Percentiles rank a stretch among this genome's conserved stretches.
Conservation (phyloP, 2,329 filamentous ascomycete species). For the Neobulgaria alba region DNA sequence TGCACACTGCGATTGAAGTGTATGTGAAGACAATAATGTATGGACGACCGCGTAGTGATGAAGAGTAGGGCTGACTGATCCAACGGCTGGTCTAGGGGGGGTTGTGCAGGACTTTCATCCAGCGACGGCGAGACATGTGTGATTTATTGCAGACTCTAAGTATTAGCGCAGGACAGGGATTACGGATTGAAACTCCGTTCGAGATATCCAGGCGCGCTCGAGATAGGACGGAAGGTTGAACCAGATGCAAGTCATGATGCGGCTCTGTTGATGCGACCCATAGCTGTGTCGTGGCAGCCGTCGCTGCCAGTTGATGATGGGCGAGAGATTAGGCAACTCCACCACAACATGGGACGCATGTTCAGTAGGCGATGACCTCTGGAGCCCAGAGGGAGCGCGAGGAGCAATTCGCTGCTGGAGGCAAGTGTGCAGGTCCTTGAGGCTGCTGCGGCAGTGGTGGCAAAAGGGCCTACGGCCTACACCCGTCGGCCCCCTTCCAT, state of each 20-base stretch:
- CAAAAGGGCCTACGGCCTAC: slow-evolving; percentile 25
- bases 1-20: slow-evolving; percentile 26
- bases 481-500: too few species aligned
- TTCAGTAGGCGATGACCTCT: slow-evolving; percentile 29
- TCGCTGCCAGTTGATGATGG: slow-evolving; percentile 72
- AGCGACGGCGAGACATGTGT: slow-evolving; percentile 53
- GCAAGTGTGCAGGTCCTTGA: slow-evolving; percentile 26
- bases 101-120: slow-evolving; percentile 32
- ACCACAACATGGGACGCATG: slow-evolving; percentile 40
- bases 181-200: slow-evolving; percentile 24
- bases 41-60: slow-evolving; percentile 27
- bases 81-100: slow-evolving; percentile 27
- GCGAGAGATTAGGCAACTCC: slow-evolving; percentile 55
- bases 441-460: slow-evolving; percentile 28
- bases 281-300: slow-evolving; percentile 85
- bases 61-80: slow-evolving; percentile 29
- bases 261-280: slow-evolving; percentile 60
- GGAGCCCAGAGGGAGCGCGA: slow-evolving; percentile 23
- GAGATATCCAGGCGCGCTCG: slow-evolving; percentile 23
- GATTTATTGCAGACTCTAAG: slow-evolving; percentile 47
- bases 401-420: slow-evolving; percentile 26
- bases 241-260: slow-evolving; percentile 39
- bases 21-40: slow-evolving; percentile 26
- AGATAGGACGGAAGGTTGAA: slow-evolving; percentile 34
- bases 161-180: slow-evolving; percentile 29